A percentile compares a stretch with the other conserved stretches of the same genome.
Evolutionary conservation across 2,329 filamentous ascomycete species (phyloP).

Genomic region (Botrytis aclada): DNA sequence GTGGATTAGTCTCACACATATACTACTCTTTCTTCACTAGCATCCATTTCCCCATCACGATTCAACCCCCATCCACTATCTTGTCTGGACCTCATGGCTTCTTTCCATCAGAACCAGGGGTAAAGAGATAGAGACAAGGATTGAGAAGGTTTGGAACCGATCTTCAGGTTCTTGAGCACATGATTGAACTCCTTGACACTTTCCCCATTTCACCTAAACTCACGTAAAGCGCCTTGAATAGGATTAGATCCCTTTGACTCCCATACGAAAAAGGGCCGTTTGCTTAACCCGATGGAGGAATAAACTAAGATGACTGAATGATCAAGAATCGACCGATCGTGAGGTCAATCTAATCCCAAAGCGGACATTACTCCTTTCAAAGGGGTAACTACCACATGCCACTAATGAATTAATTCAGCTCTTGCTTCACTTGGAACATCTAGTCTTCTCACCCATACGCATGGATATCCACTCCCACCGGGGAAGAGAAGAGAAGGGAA

Average conservation of each 20-base stretch:
- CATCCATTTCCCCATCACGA: not conserved
- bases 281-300: not conserved
- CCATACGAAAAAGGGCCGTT: not conserved
- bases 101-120: not conserved
- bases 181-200: not conserved
- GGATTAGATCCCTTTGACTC: rapidly evolving
- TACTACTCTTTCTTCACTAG: not conserved
- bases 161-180: constrained; percentile 12
- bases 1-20: rapidly evolving
- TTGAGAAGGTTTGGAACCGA: not conserved
- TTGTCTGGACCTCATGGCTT: constrained; percentile 10
- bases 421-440: not conserved
- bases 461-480: not conserved
- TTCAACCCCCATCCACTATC: not conserved
- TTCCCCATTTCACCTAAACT: not conserved
- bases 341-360: not conserved
- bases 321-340: not conserved
- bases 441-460: not conserved
- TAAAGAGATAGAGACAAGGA: not conserved
- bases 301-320: not conserved
- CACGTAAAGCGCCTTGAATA: not conserved
- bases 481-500: constrained; percentile 7
- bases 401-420: not conserved
- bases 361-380: not conserved
- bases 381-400: not conserved